Conservation (phyloP, 106 monocot species). For the Allium cepa region DNA sequence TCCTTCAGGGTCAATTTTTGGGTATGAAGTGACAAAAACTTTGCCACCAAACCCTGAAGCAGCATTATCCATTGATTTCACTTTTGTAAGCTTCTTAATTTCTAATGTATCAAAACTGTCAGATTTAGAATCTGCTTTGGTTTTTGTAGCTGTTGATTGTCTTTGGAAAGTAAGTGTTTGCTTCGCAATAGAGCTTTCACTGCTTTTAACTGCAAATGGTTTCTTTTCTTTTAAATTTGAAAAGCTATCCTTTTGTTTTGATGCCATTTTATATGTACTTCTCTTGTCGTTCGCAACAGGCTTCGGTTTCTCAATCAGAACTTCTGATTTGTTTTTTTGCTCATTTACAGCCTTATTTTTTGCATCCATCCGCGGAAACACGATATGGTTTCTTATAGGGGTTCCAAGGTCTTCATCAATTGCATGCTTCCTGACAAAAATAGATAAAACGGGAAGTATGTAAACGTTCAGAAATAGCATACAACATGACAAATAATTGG, state of each 20-base stretch:
- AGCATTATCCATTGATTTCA: not conserved
- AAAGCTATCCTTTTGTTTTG: not conserved
- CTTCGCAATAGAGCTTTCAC: not conserved
- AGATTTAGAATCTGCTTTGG: not conserved
- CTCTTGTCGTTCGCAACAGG: conserved; percentile 2
- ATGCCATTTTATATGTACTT: not conserved
- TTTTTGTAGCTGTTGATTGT: not conserved
- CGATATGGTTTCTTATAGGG: conserved; percentile 51
- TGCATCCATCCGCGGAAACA: conserved; percentile 26
- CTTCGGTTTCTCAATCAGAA: conserved; percentile 14
- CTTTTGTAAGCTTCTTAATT: not conserved
- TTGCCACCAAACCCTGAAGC: not conserved
- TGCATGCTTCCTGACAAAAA: conserved; percentile 38
- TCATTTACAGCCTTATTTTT: conserved; percentile 12
- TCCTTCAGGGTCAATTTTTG: conserved; percentile 9
- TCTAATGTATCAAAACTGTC: not conserved
- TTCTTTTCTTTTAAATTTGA: not conserved
- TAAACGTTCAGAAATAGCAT: not conserved
- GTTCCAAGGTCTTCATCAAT: conserved; percentile 46
- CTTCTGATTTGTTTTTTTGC: conserved; percentile 10
- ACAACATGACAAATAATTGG: not conserved
- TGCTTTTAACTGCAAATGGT: not conserved
- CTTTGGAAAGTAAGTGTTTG: not conserved
- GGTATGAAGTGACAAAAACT: conserved; percentile 1
- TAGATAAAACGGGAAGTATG: not conserved